phyloP scores from a whole-genome alignment of 1,139 yeast genomes.

The Candida frijolesensis region DNA sequence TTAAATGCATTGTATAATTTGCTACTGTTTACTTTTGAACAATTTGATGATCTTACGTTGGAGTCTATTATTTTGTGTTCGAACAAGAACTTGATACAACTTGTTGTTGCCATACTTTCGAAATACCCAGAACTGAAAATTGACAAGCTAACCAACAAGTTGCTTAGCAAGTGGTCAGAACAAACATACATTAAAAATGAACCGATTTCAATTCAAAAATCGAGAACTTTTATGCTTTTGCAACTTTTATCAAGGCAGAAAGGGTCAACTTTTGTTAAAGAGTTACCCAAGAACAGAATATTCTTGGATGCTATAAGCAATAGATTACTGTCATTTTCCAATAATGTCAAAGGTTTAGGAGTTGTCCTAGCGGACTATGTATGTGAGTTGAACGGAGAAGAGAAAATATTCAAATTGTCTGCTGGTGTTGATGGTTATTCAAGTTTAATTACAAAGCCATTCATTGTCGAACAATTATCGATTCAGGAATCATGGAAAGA shows the following conservation, averaged over 20 bases:
- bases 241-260: conserved; percentile 27
- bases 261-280: conserved; percentile 17
- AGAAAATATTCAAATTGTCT: conserved; percentile 40
- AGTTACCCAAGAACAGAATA: conserved; percentile 25
- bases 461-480: not conserved
- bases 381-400: conserved; percentile 35
- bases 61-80: conserved; percentile 11
- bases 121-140: conserved; percentile 8
- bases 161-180: conserved; percentile 35
- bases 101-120: conserved; percentile 14
- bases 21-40: conserved; percentile 16
- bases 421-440: conserved; percentile 10
- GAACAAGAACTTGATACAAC: conserved; percentile 9
- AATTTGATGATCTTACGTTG: conserved; percentile 19
- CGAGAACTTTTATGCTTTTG: conserved; percentile 36
- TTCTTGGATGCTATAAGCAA: conserved; percentile 48
- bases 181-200: conserved; percentile 28
- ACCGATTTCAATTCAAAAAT: conserved; percentile 36
- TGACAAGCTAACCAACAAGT: conserved; percentile 13
- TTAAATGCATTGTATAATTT: conserved; percentile 12
- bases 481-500: conserved; percentile 20
- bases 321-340: conserved; percentile 46
- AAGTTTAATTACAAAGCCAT: conserved; percentile 8
- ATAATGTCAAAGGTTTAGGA: conserved; percentile 44
- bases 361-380: conserved; percentile 49